Base-by-base conservation (phyloP, 257 asterid genomes). In the Scutellaria baicalensis region DNA sequence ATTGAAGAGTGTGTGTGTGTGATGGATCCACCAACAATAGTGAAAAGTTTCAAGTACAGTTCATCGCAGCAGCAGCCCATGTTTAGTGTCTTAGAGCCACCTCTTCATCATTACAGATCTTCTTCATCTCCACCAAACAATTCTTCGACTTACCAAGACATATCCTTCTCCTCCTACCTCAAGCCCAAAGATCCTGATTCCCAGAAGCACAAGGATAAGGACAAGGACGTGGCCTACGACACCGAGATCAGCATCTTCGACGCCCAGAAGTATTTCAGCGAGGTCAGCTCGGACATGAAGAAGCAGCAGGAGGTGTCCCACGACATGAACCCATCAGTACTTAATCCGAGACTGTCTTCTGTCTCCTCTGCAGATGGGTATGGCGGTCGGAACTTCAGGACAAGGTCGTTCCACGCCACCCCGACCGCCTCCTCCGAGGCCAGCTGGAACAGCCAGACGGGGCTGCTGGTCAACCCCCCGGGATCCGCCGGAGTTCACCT, bases 371-470 rank as follows among this genome's bases (percentile, higher is more conserved):
- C 71, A 0, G 94, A 80, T 52, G 88, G 89, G 0, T 83, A 68
- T 27, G 18, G 20, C 36, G 81, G 80, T 9, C 72, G 84, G 43
- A 90, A 86, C 16, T 83, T 64, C 58, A 57, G 87, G 49, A 80
- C 86, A 0, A 76, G 83, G 12, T 89, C 90, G 0, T 87, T 84
- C 63, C 83, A 79, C 11, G 85, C 96, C 3, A 89, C 96, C 54
- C 96, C 98, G 1, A 88, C 95, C 1, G 98, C 91, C 65, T 89
- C 96, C 3, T 92, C 98, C 12, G 98, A 86, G 78, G 98, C 94
- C 6, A 87, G 95, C 75, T 88, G 98, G 98, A 92, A 92, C 70
- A 89, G 96, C 76, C 96, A 86, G 62, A 86, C 88, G 1, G 96
- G 96, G 0, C 78, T 92, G 3, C 49, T 92, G 70, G 77, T 81